A percentile compares a stretch with the other conserved stretches of the same genome.
Evolutionary conservation across 805 yeast species (phyloP).

Genomic region (Isabelozyma heimii): DNA sequence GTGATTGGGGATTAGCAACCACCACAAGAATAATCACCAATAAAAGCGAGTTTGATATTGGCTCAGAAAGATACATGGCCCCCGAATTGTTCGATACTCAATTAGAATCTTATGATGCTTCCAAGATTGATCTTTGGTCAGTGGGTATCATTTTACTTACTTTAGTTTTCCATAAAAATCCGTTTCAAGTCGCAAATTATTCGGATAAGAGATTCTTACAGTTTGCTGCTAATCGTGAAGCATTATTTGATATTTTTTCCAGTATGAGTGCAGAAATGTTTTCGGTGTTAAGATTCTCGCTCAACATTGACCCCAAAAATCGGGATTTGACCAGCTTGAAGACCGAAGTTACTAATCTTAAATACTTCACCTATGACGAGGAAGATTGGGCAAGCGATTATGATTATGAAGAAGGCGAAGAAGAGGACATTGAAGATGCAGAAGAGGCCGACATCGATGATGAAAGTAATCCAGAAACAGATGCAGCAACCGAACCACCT

Average conservation of each 20-base stretch:
- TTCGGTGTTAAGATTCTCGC: slow-evolving; percentile 71
- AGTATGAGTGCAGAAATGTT: slow-evolving; percentile 84
- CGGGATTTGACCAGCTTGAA: slow-evolving; percentile 65
- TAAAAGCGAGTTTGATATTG: slow-evolving; percentile 65
- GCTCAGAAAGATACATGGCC: slow-evolving; percentile 91
- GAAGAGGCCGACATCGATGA: slow-evolving; percentile 6
- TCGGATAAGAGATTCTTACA: slow-evolving; percentile 80
- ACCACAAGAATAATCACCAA: slow-evolving; percentile 55
- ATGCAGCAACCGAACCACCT: not conserved
- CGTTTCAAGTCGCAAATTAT: slow-evolving; percentile 77
- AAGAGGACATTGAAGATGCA: slow-evolving; percentile 18
- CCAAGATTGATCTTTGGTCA: slow-evolving; percentile 87
- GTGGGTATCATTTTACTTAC: slow-evolving; percentile 81
- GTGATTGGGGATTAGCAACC: slow-evolving; percentile 62
- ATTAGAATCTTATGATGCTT: slow-evolving; percentile 67
- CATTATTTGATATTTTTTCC: slow-evolving; percentile 87
- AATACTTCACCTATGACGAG: slow-evolving; percentile 80
- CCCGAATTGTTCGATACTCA: slow-evolving; percentile 77
- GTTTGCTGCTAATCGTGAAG: slow-evolving; percentile 84
- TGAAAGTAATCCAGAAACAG: slow-evolving; percentile 8
- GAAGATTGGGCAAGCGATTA: slow-evolving; percentile 49
- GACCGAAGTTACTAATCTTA: slow-evolving; percentile 55
- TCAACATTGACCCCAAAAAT: slow-evolving; percentile 85
- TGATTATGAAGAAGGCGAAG: slow-evolving; percentile 32
- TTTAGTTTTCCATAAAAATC: slow-evolving; percentile 83